Evolutionary conservation across 148 eudicot genomes (phyloP), one percentile per base, ranked within the genome.

Genomic region (Silene uniflora): DNA sequence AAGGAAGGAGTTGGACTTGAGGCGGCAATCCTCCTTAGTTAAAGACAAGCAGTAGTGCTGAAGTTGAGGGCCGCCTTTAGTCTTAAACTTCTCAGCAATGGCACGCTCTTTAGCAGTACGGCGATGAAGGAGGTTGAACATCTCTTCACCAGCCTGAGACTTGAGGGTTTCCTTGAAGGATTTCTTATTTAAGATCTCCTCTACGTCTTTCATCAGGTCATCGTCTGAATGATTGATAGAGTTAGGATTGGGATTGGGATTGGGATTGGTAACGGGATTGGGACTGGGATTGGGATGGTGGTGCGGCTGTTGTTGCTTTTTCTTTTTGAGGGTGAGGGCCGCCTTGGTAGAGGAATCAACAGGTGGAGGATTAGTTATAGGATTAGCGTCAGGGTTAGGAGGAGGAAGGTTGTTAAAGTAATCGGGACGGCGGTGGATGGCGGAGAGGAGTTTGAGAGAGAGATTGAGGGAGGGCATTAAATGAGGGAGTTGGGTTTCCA

Each of bases 21-120:
- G 93, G 52, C 96, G 82, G 79, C 98, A 92, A 74, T 94, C 98
- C 86, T 94, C 97, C 88, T 94, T 94, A 11, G 98, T 94, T 83
- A 94, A 87, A 59, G 93, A 88, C 59, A 93, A 78, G 77, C 98
- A 94, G 64, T 94, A 94, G 81, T 94, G 97, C 77, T 94, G 91
- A 32, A 94, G 83, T 80, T 90, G 97, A 64, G 98, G 87, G 18
- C 97, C 98, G 59, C 93, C 96, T 87, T 90, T 94, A 71, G 93
- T 89, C 85, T 92, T 94, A 75, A 94, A 94, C 97, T 88, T 94
- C 6, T 90, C 96, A 23, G 98, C 98, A 62, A 87, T 89, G 25
- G 96, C 93, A 72, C 88, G 88, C 85, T 91, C 98, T 77, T 59
- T 90, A 7, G 97, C 96, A 84, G 96, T 94, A 2, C 96, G 97